Conservation (phyloP, 164 flowering plant species). For the Vitis vinifera region ASM3070453v1 NC_081810.1:1510001-1510500, state of each 20-base stretch:
- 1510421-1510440: background rate
- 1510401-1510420: constrained; percentile 5
- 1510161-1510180: background rate
- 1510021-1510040: too few relatives aligned
- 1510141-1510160: too few relatives aligned
- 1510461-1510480: too few relatives aligned
- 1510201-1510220: constrained; percentile 3
- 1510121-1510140: too few relatives aligned
- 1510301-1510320: constrained; percentile 10
- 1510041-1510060: too few relatives aligned
- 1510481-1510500: too few relatives aligned
- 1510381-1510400: background rate
- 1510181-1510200: background rate
- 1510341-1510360: constrained; percentile 8
- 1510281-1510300: constrained; percentile 1
- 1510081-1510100: too few relatives aligned
- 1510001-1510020: too few relatives aligned
- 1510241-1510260: constrained; percentile 5
- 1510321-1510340: constrained; percentile 1
- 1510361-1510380: background rate
- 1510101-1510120: too few relatives aligned
- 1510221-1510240: constrained; percentile 1
- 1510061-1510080: too few relatives aligned
- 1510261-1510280: constrained; percentile 6
- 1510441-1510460: too few relatives aligned